Base-by-base conservation (phyloP, 2,329 filamentous ascomycete species). In the Colletotrichum cordylinicola region DNA sequence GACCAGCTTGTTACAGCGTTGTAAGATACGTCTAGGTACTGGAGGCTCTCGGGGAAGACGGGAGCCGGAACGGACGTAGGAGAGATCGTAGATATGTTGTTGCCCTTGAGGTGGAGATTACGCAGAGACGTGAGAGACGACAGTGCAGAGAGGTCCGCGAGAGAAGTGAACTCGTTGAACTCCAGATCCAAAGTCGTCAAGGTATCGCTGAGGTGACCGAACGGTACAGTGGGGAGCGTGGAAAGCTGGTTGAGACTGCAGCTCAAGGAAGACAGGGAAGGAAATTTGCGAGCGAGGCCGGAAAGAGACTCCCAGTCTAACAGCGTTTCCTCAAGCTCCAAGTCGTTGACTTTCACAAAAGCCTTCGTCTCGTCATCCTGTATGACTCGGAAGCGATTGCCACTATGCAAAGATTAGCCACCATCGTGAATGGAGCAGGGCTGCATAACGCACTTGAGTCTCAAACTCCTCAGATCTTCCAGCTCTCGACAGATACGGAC, bases 81-180 rank as follows among this genome's bases (percentile, higher is more conserved):
- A 70, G 78, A 68, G 29, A 90, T 82, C 18, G 84, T 81, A 18
- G 86, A 85, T 77, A 98, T 94, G 66, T 87, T 88, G 85, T 98
- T 98, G 67, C 93, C 92, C 79, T 98, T 96, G 67, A 98, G 89
- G 68, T 96, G 90, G 1, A 93, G 85, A 69, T 89, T 91, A 65
- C 90, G 89, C 15, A 94, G 87, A 37, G 86, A 85, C 2, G 82
- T 81, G 29, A 94, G 83, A 27, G 82, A 78, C 4, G 88, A 80
- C 6, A 96, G 87, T 31, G 88, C 85, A 4, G 86, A 82, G 5
- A 96, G 78, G 65, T 93, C 90, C 2, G 88, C 85, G 24, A 96
- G 82, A 9, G 87, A 86, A 2, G 86, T 87, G 80, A 97, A 93
- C 33, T 89, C 85, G 82, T 97, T 97, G 83, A 91, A 93, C 79